Conservation (phyloP, 257 asterid genomes). For the Gentiana dahurica region DNA sequence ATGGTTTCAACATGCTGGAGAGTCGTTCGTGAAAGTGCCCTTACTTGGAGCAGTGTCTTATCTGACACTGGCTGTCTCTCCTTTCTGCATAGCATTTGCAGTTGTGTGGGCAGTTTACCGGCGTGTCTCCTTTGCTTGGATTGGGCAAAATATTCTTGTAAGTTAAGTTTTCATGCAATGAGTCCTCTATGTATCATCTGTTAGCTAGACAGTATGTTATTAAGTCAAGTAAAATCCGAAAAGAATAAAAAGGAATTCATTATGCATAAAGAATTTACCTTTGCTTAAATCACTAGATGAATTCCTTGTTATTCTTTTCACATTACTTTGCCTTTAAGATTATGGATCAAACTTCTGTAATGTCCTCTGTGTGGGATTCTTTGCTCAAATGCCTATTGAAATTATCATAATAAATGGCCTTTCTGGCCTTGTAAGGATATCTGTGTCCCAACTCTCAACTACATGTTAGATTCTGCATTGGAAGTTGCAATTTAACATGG, state of each 20-base stretch:
- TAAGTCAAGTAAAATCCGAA: too few species aligned
- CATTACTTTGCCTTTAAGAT: too few species aligned
- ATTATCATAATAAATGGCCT: background rate
- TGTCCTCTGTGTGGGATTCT: too few species aligned
- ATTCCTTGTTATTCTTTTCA: too few species aligned
- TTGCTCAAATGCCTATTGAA: background rate
- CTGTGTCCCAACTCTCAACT: background rate
- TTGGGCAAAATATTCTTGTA: constrained; percentile 98
- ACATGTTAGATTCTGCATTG: background rate
- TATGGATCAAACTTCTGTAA: too few species aligned
- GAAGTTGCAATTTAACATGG: constrained; percentile 5
- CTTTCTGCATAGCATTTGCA: constrained; percentile 85
- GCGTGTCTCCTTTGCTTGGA: constrained; percentile 74
- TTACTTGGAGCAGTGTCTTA: constrained; percentile 74
- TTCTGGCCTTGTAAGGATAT: too few species aligned
- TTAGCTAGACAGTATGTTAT: too few species aligned
- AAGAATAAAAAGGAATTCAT: too few species aligned
- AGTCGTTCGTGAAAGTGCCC: constrained; percentile 65
- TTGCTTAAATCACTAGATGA: too few species aligned
- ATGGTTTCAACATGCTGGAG: constrained; percentile 72
- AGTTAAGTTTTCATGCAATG: constrained; percentile 10
- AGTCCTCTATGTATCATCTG: too few species aligned
- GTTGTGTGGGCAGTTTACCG: constrained; percentile 88
- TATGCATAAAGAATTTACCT: too few species aligned
- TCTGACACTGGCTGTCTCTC: constrained; percentile 75